Conservation (phyloP, 306 rosid species). For the Cicer cuneatum region DNA sequence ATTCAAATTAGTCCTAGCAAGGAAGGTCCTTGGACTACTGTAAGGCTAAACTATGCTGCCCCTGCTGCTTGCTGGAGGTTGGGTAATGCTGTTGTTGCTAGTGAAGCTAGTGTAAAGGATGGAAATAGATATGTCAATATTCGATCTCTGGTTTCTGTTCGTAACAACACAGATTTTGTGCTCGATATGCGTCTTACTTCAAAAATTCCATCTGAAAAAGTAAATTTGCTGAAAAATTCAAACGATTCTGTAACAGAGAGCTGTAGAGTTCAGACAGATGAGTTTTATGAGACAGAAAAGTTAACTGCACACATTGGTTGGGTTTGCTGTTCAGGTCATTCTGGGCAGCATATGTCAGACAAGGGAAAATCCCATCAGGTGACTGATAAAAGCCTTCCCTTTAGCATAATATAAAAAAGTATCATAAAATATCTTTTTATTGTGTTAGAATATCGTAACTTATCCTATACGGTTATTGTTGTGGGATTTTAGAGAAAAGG, state of each 20-base stretch:
- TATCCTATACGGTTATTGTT: no score
- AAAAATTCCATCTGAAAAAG: conserved; percentile 44
- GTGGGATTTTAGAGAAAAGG: no score
- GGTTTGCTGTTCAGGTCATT: conserved; percentile 55
- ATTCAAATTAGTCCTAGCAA: conserved; percentile 95
- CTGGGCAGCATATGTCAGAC: conserved; percentile 55
- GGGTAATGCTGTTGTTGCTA: conserved; percentile 90
- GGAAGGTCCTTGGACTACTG: conserved; percentile 98
- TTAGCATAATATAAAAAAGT: neutral
- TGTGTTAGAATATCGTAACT: no score
- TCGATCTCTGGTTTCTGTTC: conserved; percentile 88
- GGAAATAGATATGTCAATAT: conserved; percentile 87
- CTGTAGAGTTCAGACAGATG: conserved; percentile 57
- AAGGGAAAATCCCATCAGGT: conserved; percentile 65
- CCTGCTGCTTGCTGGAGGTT: conserved; percentile 98
- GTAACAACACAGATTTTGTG: conserved; percentile 70
- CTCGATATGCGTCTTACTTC: conserved; percentile 79
- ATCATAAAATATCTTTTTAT: neutral
- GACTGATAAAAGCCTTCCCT: conserved; percentile 34
- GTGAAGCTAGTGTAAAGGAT: conserved; percentile 86
- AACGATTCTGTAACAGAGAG: conserved; percentile 50
- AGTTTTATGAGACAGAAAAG: conserved; percentile 76
- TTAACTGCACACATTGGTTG: conserved; percentile 69
- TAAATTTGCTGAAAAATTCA: conserved; percentile 44
- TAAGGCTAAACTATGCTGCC: conserved; percentile 92